A percentile compares a stretch with the other conserved stretches of the same genome.
phyloP scores from a whole-genome alignment of 148 eudicot genomes.

The Rhododendron ferrugineum region DNA sequence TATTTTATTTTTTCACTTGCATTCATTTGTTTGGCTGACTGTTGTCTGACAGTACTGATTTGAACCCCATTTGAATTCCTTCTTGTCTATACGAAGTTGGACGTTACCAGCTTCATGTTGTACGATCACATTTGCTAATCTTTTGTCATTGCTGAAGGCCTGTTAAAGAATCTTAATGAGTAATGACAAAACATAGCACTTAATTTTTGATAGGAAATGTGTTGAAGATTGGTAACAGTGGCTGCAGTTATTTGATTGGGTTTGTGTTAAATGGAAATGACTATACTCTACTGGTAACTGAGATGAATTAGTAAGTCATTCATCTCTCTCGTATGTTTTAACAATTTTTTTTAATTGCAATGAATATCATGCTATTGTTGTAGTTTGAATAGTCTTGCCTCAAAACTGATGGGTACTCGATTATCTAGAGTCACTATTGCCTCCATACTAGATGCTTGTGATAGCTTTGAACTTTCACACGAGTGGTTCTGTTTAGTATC shows the following conservation, averaged over 20 bases:
- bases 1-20: background rate
- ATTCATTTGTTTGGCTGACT: background rate
- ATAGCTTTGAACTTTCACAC: background rate
- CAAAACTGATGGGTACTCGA: background rate
- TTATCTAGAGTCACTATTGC: background rate
- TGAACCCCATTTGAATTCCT: background rate
- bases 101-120: background rate
- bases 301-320: background rate
- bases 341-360: background rate
- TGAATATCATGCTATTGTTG: background rate
- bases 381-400: background rate
- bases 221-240: background rate
- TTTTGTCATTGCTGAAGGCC: background rate
- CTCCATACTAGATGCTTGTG: background rate
- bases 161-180: background rate
- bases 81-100: background rate
- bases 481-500: background rate
- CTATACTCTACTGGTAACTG: background rate
- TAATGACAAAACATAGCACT: background rate
- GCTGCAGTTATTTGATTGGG: background rate
- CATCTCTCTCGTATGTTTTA: background rate
- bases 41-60: background rate
- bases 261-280: background rate
- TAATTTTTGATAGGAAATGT: background rate
- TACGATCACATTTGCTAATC: background rate